A percentile compares a stretch with the other conserved stretches of the same genome.
phyloP scores from a whole-genome alignment of 2,329 filamentous ascomycete species.

The Neopestalotiopsis rosae region DNA sequence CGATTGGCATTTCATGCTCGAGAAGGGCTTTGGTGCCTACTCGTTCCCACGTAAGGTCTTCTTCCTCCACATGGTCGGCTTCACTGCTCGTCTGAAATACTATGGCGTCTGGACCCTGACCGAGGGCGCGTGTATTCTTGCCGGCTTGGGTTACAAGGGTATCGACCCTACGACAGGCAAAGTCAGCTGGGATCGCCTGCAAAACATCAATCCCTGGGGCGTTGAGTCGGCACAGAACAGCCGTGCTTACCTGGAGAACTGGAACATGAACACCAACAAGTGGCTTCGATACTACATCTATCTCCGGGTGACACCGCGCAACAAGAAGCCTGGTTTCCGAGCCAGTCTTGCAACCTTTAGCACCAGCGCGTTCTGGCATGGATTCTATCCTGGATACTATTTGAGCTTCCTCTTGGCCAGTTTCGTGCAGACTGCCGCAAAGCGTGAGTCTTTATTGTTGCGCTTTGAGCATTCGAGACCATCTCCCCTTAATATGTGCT shows the following conservation, averaged over 20 bases:
- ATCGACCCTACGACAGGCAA: slow-evolving; percentile 84
- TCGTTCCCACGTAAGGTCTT: slow-evolving; percentile 76
- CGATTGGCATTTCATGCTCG: slow-evolving; percentile 65
- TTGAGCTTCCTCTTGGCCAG: slow-evolving; percentile 87
- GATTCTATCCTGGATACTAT: slow-evolving; percentile 97
- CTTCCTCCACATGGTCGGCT: slow-evolving; percentile 81
- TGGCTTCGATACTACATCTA: slow-evolving; percentile 98
- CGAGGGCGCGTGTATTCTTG: slow-evolving; percentile 92
- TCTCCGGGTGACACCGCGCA: slow-evolving; percentile 89
- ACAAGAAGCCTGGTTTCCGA: slow-evolving; percentile 94
- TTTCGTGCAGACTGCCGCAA: slow-evolving; percentile 90
- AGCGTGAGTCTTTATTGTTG: slow-evolving; percentile 66
- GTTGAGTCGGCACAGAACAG: slow-evolving; percentile 93
- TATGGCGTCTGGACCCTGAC: slow-evolving; percentile 95
- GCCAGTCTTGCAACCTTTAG: slow-evolving; percentile 93
- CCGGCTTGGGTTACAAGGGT: slow-evolving; percentile 93
- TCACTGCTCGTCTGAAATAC: slow-evolving; percentile 88
- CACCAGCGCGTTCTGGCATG: slow-evolving; percentile 97
- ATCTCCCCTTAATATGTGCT: not conserved
- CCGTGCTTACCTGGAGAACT: slow-evolving; percentile 87
- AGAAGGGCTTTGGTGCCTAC: slow-evolving; percentile 70
- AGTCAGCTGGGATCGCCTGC: slow-evolving; percentile 84
- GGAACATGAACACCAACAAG: slow-evolving; percentile 99
- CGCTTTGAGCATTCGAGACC: slow-evolving; percentile 25
- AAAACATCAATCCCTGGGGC: slow-evolving; percentile 85